phyloP scores from a whole-genome alignment of 805 yeast species.

The Pichia paraexigua region DNA sequence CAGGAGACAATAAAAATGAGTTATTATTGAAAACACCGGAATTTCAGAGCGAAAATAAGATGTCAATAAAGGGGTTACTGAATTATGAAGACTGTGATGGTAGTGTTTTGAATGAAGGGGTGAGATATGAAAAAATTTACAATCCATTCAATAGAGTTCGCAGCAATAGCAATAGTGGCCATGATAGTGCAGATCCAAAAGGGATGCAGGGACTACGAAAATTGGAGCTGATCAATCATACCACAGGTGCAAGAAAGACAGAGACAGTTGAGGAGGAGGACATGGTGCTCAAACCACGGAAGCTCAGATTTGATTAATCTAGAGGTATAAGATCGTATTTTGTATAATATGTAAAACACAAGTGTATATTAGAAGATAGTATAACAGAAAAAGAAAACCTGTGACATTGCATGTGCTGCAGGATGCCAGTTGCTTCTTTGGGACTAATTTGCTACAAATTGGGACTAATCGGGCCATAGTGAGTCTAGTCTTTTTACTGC shows the following conservation, averaged over 20 bases:
- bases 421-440: not conserved
- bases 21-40: not conserved
- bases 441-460: not conserved
- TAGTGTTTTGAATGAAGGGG: constrained; percentile 11
- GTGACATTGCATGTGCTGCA: not conserved
- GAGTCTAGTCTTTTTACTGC: no score
- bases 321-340: no score
- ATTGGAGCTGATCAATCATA: not conserved
- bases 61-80: constrained; percentile 3
- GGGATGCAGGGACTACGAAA: not conserved
- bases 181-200: not conserved
- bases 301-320: not conserved
- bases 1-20: not conserved
- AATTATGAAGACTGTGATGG: not conserved
- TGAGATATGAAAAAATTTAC: constrained; percentile 16
- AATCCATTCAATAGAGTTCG: constrained; percentile 19
- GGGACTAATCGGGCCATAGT: no score
- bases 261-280: not conserved
- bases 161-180: not conserved
- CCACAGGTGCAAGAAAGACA: not conserved
- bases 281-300: not conserved
- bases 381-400: no score
- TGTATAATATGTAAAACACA: no score
- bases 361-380: not conserved
- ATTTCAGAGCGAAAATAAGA: not conserved